These are phyloP conservation scores for Vaccinium macrocarpon DNA, from an alignment of 148 eudicot genomes.

Conservation along the genomic window DNA sequence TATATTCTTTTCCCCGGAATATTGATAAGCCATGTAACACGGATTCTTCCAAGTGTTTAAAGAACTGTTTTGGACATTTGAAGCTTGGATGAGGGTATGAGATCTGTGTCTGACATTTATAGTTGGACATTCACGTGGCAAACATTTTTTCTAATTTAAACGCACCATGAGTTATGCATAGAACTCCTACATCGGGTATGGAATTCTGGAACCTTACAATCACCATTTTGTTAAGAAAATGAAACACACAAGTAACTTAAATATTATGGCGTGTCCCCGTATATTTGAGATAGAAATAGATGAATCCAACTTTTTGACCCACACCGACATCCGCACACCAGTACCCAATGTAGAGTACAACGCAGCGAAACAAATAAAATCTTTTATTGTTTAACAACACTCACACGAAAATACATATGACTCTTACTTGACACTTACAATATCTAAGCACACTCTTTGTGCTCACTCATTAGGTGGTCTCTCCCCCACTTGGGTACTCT, in stretches of 20 bases:
- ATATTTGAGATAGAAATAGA: not conserved
- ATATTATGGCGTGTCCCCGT: not conserved
- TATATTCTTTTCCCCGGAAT: not conserved
- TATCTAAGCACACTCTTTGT: no score
- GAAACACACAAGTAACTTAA: not conserved
- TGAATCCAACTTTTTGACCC: not conserved
- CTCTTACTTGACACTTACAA: no score
- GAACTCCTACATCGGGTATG: not conserved
- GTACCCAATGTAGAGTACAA: no score
- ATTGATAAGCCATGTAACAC: not conserved
- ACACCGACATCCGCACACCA: not conserved
- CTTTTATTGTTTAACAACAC: no score
- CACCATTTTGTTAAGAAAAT: not conserved
- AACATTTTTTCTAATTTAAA: not conserved
- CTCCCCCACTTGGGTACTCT: no score
- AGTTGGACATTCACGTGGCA: not conserved
- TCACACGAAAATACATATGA: no score
- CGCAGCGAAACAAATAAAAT: no score
- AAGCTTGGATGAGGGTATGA: not conserved
- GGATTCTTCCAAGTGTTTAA: not conserved
- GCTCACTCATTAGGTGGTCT: no score
- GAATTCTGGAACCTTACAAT: not conserved
- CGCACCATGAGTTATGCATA: not conserved
- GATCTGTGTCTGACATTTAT: not conserved
- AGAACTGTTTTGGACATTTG: not conserved